A percentile compares a stretch with the other conserved stretches of the same genome.
phyloP scores from a whole-genome alignment of 2,329 filamentous ascomycete genomes.

The Taxawa tesnikishii region DNA sequence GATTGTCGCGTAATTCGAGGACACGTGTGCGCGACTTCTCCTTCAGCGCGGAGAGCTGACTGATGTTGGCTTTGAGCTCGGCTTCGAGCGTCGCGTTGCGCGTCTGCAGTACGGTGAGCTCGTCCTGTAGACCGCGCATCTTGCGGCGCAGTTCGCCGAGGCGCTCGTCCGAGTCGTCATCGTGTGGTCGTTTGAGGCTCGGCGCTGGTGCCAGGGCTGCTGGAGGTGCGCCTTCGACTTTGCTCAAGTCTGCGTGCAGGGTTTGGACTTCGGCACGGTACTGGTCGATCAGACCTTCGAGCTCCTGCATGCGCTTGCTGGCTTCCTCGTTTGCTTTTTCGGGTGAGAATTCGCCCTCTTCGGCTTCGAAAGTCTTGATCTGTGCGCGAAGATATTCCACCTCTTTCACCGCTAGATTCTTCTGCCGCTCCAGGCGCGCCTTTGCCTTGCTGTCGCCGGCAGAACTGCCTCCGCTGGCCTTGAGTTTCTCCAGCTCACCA shows the following conservation, averaged over 20 bases:
- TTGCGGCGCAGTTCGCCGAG: constrained; percentile 77
- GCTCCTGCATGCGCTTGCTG: constrained; percentile 59
- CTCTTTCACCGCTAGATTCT: constrained; percentile 75
- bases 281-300: constrained; percentile 76
- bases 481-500: constrained; percentile 59
- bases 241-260: constrained; percentile 62
- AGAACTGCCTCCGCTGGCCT: constrained; percentile 22
- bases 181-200: constrained; percentile 28
- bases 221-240: constrained; percentile 39
- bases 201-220: constrained; percentile 46
- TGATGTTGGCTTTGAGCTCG: constrained; percentile 58
- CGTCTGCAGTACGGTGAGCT: constrained; percentile 57
- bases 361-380: constrained; percentile 71
- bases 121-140: constrained; percentile 72
- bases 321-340: constrained; percentile 69
- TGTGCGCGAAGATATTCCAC: constrained; percentile 90
- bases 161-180: constrained; percentile 51
- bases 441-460: constrained; percentile 52
- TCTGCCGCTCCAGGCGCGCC: constrained; percentile 72
- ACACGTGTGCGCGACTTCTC: constrained; percentile 66
- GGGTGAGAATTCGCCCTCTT: constrained; percentile 76
- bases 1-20: constrained; percentile 80
- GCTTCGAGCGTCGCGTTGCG: constrained; percentile 58
- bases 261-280: constrained; percentile 72
- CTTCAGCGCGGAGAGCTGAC: constrained; percentile 58